A percentile compares a stretch with the other conserved stretches of the same genome.
These are phyloP conservation scores for Millerozyma miso DNA, from an alignment of 805 yeast species.

Conservation along the genomic window DNA sequence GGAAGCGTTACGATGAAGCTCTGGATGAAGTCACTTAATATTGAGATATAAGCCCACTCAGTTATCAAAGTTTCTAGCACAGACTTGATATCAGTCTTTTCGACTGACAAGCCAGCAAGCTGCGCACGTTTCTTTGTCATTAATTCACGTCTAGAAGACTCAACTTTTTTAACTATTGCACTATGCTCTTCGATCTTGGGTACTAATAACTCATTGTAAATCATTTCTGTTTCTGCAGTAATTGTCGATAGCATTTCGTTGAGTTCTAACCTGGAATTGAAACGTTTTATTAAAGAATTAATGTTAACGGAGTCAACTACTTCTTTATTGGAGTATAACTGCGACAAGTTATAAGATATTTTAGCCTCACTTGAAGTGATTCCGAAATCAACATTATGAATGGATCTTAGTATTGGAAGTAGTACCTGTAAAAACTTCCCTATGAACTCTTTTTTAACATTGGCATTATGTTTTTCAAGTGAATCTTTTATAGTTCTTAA, in stretches of 20 bases:
- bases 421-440: conserved; percentile 21
- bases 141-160: conserved; percentile 5
- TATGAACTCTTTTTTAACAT: conserved; percentile 19
- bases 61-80: conserved; percentile 8
- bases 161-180: not conserved
- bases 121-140: conserved; percentile 12
- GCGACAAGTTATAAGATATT: conserved; percentile 18
- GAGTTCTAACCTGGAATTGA: not conserved
- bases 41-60: conserved; percentile 16
- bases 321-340: conserved; percentile 12
- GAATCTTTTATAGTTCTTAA: conserved; percentile 7
- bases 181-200: conserved; percentile 17
- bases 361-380: conserved; percentile 25
- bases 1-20: conserved; percentile 30
- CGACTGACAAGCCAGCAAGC: conserved; percentile 5
- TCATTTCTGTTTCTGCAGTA: conserved; percentile 3
- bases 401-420: conserved; percentile 29
- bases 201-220: conserved; percentile 8
- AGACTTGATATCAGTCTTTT: conserved; percentile 6
- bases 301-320: conserved; percentile 10
- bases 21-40: conserved; percentile 28
- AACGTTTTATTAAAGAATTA: conserved; percentile 9
- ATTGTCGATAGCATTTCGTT: conserved; percentile 3
- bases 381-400: conserved; percentile 24
- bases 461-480: conserved; percentile 15